Evolutionary conservation across 1,139 yeast species (phyloP), one percentile per base, ranked within the genome.

Genomic region (Candida buenavistaensis): DNA sequence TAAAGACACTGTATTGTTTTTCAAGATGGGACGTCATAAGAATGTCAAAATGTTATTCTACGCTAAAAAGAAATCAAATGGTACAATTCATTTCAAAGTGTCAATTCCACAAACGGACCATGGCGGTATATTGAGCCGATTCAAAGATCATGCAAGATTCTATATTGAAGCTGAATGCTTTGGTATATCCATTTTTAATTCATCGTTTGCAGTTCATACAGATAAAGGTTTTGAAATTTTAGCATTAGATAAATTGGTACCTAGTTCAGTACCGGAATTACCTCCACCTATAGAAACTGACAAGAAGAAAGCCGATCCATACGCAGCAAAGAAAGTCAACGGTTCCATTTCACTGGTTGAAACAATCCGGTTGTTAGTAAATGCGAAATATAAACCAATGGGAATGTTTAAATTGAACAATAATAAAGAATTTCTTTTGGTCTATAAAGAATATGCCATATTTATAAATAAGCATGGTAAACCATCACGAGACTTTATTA

Each of bases 381-480:
- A 71, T 22, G 57, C 73, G 6, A 60, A 54, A 50, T 50, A 60
- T 40, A 61, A 70, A 43, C 84, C 95, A 29, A 54, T 81, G 61
- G 78, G 83, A 28, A 68, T 85, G 77, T 79, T 75, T 59, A 72
- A 81, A 50, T 67, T 80, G 35, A 56, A 70, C 14, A 77, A 77
- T 28, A 69, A 74, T 36, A 56, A 65, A 26, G 77, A 74, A 33
- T 77, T 81, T 38, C 55, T 87, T 6, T 59, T 86, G 33, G 84
- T 85, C 25, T 88, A 85, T 59, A 83, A 76, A 40, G 82, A 82
- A 39, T 80, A 83, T 52, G 92, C 88, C 2, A 64, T 88, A 3
- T 82, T 81, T 44, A 73, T 82, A 40, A 82, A 84, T 54, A 75
- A 77, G 39, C 69, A 71, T 33, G 95, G 95, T 2, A 73, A 72